Conservation (phyloP, 345 rosid genomes). For the Turritis glabra region DNA sequence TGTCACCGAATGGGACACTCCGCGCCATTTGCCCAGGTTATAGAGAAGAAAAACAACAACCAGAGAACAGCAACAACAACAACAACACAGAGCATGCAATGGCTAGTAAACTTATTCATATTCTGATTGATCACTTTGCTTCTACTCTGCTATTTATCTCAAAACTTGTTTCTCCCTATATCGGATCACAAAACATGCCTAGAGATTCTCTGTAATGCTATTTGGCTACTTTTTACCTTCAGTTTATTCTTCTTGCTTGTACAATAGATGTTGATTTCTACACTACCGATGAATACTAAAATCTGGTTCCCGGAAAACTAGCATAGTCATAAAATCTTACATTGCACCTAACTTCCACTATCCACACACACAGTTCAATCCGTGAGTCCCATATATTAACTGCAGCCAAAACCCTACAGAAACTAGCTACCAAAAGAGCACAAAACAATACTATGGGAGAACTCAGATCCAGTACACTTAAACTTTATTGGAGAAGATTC, state of each 20-base stretch:
- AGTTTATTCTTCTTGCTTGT: conserved; percentile 13
- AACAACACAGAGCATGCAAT: conserved; percentile 18
- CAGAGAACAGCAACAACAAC: conserved; percentile 1
- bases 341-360: background rate
- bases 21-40: conserved; percentile 47
- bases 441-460: background rate
- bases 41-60: conserved; percentile 33
- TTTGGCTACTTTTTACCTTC: conserved; percentile 24
- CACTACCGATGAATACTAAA: background rate
- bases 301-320: background rate
- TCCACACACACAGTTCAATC: background rate
- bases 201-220: conserved; percentile 23
- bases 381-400: background rate
- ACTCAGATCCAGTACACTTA: conserved; percentile 14
- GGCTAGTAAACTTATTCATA: conserved; percentile 23
- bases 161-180: conserved; percentile 30
- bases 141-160: conserved; percentile 3
- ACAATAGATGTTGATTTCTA: background rate
- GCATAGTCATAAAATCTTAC: background rate
- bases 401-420: background rate
- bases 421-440: conserved; percentile 13
- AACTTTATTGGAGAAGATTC: conserved; percentile 95
- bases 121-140: conserved; percentile 16
- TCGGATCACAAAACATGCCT: conserved; percentile 3
- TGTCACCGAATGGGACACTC: conserved; percentile 67